A percentile compares a stretch with the other conserved stretches of the same genome.
These are phyloP conservation scores for Melaleuca quinquenervia DNA, from an alignment of 345 rosid species.

Conservation along the genomic window DNA sequence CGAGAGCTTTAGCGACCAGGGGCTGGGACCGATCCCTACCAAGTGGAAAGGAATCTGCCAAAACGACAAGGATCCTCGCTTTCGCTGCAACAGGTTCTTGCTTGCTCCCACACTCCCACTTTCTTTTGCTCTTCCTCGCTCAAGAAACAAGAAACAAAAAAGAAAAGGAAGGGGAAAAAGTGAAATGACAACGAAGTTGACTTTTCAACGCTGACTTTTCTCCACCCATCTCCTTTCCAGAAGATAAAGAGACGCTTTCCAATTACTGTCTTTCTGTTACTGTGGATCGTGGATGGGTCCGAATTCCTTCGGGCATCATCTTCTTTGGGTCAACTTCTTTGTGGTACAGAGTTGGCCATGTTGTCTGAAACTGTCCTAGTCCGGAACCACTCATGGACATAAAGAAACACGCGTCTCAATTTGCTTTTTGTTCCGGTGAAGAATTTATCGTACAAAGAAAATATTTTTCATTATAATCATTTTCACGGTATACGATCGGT, in stretches of 20 bases:
- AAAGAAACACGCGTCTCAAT: no score
- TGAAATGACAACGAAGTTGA: no score
- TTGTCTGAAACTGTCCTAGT: not conserved
- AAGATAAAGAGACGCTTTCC: not conserved
- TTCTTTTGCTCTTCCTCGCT: not conserved
- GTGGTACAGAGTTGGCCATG: not conserved
- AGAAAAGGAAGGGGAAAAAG: no score
- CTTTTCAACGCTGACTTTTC: not conserved
- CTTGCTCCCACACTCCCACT: not conserved
- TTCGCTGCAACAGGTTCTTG: slow-evolving; percentile 67
- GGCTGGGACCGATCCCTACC: slow-evolving; percentile 73
- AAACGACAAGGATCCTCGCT: slow-evolving; percentile 34
- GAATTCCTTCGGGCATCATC: not conserved
- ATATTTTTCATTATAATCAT: no score
- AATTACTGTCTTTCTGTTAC: not conserved
- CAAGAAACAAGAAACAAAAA: not conserved
- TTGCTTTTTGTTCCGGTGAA: no score
- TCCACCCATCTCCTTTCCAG: not conserved
- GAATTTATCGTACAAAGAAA: no score
- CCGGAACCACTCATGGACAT: no score
- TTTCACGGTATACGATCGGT: no score
- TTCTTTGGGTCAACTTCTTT: not conserved
- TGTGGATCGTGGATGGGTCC: not conserved
- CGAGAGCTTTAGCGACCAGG: slow-evolving; percentile 70
- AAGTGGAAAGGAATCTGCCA: slow-evolving; percentile 80